phyloP scores from a whole-genome alignment of 208 protist species.

The Trypanosoma cruzi region DNA sequence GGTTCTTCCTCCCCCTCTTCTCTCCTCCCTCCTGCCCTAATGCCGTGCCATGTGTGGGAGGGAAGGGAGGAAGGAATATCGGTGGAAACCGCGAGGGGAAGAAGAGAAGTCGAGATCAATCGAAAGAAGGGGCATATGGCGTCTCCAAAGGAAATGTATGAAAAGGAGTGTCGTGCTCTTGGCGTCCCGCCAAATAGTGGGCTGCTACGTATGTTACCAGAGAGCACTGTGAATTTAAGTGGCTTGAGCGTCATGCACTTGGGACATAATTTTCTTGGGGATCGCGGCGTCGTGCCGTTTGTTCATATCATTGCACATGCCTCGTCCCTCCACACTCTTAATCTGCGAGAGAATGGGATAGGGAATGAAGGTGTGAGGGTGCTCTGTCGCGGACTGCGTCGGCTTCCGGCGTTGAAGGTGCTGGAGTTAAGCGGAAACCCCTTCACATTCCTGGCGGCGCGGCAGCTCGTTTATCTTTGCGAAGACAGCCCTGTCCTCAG shows the following conservation, averaged over 20 bases:
- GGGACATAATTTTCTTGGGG: slow-evolving; percentile 45
- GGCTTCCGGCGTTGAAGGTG: slow-evolving; percentile 35
- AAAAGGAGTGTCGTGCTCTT: slow-evolving; percentile 19
- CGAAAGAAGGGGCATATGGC: too few species aligned
- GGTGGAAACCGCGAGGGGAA: too few species aligned
- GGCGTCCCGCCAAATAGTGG: slow-evolving; percentile 36
- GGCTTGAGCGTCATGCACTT: slow-evolving; percentile 41
- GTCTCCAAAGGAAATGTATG: slow-evolving; percentile 27
- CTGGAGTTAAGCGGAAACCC: slow-evolving; percentile 63
- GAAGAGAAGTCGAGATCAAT: too few species aligned
- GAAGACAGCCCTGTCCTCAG: slow-evolving; percentile 41
- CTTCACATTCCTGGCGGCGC: slow-evolving; percentile 63
- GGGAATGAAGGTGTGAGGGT: slow-evolving; percentile 36
- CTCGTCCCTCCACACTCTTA: slow-evolving; percentile 47
- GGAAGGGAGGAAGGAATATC: too few species aligned
- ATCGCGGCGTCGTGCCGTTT: slow-evolving; percentile 45
- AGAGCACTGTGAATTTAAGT: neutral
- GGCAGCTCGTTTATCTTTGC: slow-evolving; percentile 52
- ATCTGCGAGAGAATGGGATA: slow-evolving; percentile 54
- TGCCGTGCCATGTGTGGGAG: too few species aligned
- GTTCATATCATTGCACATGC: slow-evolving; percentile 29
- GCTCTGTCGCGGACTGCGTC: slow-evolving; percentile 25
- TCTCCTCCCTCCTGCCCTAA: too few species aligned
- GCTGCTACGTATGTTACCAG: slow-evolving; percentile 22
- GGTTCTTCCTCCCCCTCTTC: too few species aligned